Evolutionary conservation across 2,329 filamentous ascomycete genomes (phyloP).

Genomic region (Aquanectria penicillioides): DNA sequence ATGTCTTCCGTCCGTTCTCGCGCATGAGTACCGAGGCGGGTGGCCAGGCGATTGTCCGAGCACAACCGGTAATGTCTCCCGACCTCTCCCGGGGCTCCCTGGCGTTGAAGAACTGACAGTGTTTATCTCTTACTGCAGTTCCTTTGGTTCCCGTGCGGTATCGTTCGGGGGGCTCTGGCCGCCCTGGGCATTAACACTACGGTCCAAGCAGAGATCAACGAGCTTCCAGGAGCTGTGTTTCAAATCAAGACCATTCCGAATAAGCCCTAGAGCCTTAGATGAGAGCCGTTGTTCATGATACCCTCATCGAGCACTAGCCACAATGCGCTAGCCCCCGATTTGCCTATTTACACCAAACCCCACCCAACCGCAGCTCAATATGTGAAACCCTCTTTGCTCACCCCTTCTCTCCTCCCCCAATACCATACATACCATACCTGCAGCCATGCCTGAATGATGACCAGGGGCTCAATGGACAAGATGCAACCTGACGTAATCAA

Average conservation of each 20-base stretch:
- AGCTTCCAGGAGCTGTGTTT: slow-evolving; percentile 89
- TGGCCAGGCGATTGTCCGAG: slow-evolving; percentile 76
- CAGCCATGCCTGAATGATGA: slow-evolving; percentile 28
- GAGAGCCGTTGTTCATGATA: no score
- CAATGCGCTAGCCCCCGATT: slow-evolving; percentile 24
- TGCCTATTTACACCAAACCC: slow-evolving; percentile 25
- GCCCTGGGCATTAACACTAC: slow-evolving; percentile 90
- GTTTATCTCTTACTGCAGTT: slow-evolving; percentile 66
- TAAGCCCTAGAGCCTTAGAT: slow-evolving; percentile 60
- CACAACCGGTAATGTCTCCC: slow-evolving; percentile 76
- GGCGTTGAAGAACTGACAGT: slow-evolving; percentile 15
- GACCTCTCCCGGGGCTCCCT: slow-evolving; percentile 6
- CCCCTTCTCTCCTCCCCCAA: not conserved
- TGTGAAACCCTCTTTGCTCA: slow-evolving; percentile 21
- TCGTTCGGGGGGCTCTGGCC: slow-evolving; percentile 92
- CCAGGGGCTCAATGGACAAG: slow-evolving; percentile 16
- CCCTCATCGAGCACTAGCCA: slow-evolving; percentile 32
- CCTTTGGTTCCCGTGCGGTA: slow-evolving; percentile 93
- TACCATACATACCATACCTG: slow-evolving; percentile 33
- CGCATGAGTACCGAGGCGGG: slow-evolving; percentile 88
- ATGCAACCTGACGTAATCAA: slow-evolving; percentile 33
- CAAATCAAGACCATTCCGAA: slow-evolving; percentile 89
- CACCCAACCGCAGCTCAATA: slow-evolving; percentile 31
- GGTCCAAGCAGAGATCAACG: slow-evolving; percentile 88
- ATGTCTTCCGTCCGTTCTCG: slow-evolving; percentile 86